phyloP scores from a whole-genome alignment of 75 land plant genomes.

The Picea sitchensis region DNA sequence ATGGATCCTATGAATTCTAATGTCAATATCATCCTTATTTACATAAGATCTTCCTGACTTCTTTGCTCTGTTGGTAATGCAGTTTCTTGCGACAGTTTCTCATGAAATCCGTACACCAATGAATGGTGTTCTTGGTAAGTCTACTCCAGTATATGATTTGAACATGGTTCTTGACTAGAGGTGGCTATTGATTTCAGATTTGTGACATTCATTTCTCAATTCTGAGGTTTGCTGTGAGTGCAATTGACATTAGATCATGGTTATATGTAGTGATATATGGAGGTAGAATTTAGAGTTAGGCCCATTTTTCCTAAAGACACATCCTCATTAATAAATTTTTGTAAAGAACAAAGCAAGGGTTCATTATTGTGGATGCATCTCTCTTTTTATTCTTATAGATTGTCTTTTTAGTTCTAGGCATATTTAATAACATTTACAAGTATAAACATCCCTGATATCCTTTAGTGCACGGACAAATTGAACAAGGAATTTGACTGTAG shows the following conservation, averaged over 20 bases:
- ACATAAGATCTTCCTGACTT: too few species aligned
- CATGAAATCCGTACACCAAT: conserved; percentile 97
- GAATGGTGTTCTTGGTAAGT: conserved; percentile 93
- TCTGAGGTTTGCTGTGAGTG: not conserved
- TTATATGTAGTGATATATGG: not conserved
- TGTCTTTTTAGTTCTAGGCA: too few species aligned
- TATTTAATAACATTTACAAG: too few species aligned
- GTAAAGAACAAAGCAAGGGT: not conserved
- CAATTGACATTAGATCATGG: not conserved
- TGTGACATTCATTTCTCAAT: not conserved
- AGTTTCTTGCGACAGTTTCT: conserved; percentile 97
- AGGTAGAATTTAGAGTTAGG: not conserved
- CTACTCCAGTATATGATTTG: not conserved
- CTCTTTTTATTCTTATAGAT: not conserved
- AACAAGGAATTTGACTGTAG: too few species aligned
- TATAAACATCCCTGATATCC: too few species aligned
- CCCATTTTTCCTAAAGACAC: not conserved
- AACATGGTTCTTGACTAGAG: not conserved
- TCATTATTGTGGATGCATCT: not conserved
- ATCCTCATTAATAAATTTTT: not conserved
- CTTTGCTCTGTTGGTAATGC: conserved; percentile 19
- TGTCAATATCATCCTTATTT: too few species aligned
- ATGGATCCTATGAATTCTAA: too few species aligned
- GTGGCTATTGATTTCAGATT: not conserved
- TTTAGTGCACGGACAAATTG: too few species aligned